Conservation (phyloP, 2,329 filamentous ascomycete genomes). For the Sphaerostilbella broomeana region DNA sequence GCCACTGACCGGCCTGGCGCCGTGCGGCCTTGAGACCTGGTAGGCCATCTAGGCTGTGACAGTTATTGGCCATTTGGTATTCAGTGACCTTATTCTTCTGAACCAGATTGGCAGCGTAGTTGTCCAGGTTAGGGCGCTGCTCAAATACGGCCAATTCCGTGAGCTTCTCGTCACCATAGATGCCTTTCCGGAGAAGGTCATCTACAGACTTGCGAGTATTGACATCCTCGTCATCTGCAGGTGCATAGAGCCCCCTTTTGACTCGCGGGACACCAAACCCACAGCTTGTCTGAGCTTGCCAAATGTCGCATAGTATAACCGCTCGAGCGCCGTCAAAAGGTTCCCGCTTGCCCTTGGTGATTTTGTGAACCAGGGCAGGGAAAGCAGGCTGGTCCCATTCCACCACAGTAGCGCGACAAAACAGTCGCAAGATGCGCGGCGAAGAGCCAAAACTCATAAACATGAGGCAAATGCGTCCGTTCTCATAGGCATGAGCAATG, state of each 20-base stretch:
- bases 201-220: slow-evolving; percentile 12
- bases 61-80: slow-evolving; percentile 54
- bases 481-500: slow-evolving; percentile 69
- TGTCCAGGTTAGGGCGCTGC: slow-evolving; percentile 49
- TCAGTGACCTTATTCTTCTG: slow-evolving; percentile 42
- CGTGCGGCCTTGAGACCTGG: slow-evolving; percentile 50
- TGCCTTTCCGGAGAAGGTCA: slow-evolving; percentile 21
- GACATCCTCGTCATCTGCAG: slow-evolving; percentile 16
- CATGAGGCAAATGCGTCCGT: slow-evolving; percentile 67
- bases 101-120: slow-evolving; percentile 42
- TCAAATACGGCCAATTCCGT: slow-evolving; percentile 39
- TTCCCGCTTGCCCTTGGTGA: slow-evolving; percentile 30
- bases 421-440: slow-evolving; percentile 59
- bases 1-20: slow-evolving; percentile 39
- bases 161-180: slow-evolving; percentile 18
- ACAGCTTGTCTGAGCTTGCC: slow-evolving; percentile 61
- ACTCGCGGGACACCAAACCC: slow-evolving; percentile 58
- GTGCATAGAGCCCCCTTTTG: slow-evolving; percentile 32
- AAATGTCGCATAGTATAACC: slow-evolving; percentile 55
- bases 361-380: slow-evolving; percentile 37
- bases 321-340: slow-evolving; percentile 47
- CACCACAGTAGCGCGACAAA: slow-evolving; percentile 52
- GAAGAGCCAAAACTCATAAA: slow-evolving; percentile 58
- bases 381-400: slow-evolving; percentile 53
- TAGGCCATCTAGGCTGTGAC: slow-evolving; percentile 50